Conservation (phyloP, 148 eudicot species). For the Diospyros kaki region DNA sequence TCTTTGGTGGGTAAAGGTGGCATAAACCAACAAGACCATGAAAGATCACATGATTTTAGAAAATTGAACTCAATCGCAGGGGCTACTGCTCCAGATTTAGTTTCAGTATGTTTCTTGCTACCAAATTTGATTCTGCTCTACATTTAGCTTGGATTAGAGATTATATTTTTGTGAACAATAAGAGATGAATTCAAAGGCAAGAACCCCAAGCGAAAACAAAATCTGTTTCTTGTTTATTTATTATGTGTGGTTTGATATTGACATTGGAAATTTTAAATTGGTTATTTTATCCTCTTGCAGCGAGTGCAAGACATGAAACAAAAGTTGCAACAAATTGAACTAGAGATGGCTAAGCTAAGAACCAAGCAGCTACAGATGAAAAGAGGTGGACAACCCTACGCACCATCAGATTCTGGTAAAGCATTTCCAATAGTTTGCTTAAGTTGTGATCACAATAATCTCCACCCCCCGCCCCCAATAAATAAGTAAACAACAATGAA, state of each 20-base stretch:
- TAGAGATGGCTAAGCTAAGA: constrained; percentile 34
- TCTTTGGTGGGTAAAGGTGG: not conserved
- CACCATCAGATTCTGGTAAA: constrained; percentile 25
- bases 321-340: constrained; percentile 33
- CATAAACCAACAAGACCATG: not conserved
- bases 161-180: not conserved
- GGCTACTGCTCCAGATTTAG: constrained; percentile 20
- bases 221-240: not conserved
- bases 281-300: constrained; percentile 21
- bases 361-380: constrained; percentile 26
- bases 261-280: not conserved
- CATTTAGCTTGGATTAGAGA: not conserved
- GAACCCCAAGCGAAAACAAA: not conserved
- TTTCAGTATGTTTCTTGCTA: constrained; percentile 21
- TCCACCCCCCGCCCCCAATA: no score
- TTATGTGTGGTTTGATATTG: not conserved
- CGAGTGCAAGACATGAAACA: constrained; percentile 32
- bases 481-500: no score
- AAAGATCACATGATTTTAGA: constrained; percentile 7
- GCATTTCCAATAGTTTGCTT: not conserved
- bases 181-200: not conserved
- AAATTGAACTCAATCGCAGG: constrained; percentile 17
- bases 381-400: constrained; percentile 22
- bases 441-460: not conserved
- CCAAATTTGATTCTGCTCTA: not conserved